These are phyloP conservation scores for Alectoria sarmentosa DNA, from an alignment of 495 filamentous ascomycete genomes.

Conservation along the genomic window DNA sequence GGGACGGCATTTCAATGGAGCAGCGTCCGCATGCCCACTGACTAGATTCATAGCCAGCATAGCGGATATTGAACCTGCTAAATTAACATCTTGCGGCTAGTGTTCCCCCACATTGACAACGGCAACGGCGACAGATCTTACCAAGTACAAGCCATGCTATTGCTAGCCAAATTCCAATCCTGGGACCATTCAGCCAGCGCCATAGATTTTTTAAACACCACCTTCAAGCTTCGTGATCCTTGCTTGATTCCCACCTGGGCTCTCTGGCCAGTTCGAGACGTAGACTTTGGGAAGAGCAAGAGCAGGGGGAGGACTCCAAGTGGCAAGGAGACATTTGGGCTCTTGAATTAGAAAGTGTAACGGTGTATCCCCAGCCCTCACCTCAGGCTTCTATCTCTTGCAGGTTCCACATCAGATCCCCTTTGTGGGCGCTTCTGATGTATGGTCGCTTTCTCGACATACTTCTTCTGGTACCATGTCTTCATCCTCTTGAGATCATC, in stretches of 20 bases:
- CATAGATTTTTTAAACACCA: not conserved
- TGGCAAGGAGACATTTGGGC: not conserved
- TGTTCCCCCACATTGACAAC: not conserved
- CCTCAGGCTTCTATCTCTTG: not conserved
- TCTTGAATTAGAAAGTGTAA: not conserved
- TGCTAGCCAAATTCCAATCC: too few species aligned
- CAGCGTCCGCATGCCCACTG: not conserved
- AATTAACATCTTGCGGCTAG: not conserved
- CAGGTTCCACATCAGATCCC: not conserved
- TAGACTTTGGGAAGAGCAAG: not conserved
- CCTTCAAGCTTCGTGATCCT: not conserved
- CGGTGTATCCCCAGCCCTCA: not conserved
- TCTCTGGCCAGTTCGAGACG: not conserved
- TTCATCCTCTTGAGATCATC: conserved; percentile 8
- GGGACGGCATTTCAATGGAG: not conserved
- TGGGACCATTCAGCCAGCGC: not conserved
- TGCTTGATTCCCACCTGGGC: not conserved
- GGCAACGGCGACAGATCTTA: not conserved
- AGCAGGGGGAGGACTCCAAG: not conserved
- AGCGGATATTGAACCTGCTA: not conserved
- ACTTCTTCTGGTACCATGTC: not conserved
- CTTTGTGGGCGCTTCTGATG: not conserved
- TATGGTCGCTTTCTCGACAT: not conserved
- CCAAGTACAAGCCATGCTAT: not conserved
- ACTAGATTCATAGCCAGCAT: not conserved